phyloP scores from a whole-genome alignment of 129 eudicot genomes.

The Centaurea solstitialis region DNA sequence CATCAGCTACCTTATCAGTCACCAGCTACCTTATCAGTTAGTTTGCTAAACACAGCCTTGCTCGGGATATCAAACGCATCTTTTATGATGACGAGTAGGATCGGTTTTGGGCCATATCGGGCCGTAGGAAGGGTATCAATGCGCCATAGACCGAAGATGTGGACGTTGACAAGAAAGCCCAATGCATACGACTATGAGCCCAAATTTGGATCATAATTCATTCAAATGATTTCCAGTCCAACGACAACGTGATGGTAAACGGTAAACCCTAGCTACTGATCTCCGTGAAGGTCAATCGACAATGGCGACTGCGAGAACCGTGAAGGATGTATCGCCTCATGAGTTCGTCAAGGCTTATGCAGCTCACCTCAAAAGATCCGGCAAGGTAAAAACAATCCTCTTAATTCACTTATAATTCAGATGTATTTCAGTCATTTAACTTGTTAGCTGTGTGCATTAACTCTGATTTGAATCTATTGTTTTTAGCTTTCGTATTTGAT shows the following conservation, averaged over 20 bases:
- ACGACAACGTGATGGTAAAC: not conserved
- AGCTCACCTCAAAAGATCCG: slow-evolving; percentile 70
- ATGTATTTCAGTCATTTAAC: not conserved
- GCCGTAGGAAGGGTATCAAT: too few relatives aligned
- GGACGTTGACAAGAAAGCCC: not conserved
- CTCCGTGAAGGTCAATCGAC: not conserved
- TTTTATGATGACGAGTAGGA: too few relatives aligned
- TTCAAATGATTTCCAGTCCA: not conserved
- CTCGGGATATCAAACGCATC: too few relatives aligned
- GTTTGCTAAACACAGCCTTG: too few relatives aligned
- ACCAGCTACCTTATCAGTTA: too few relatives aligned
- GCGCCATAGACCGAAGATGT: not conserved
- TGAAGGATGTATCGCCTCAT: slow-evolving; percentile 75
- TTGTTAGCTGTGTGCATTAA: too few relatives aligned
- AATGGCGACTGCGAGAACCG: slow-evolving; percentile 64
- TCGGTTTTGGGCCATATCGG: not conserved
- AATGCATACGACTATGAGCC: not conserved
- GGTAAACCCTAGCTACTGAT: not conserved
- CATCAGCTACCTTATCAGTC: too few relatives aligned
- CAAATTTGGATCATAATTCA: not conserved
- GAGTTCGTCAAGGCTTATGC: slow-evolving; percentile 70
- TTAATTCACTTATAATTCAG: not conserved
- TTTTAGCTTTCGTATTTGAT: not conserved
- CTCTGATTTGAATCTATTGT: too few relatives aligned
- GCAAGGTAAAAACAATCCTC: slow-evolving; percentile 39